A percentile compares a stretch with the other conserved stretches of the same genome.
Evolutionary conservation across 2,329 filamentous ascomycete species (phyloP).

Genomic region (Endoconidiophora laricicola): DNA sequence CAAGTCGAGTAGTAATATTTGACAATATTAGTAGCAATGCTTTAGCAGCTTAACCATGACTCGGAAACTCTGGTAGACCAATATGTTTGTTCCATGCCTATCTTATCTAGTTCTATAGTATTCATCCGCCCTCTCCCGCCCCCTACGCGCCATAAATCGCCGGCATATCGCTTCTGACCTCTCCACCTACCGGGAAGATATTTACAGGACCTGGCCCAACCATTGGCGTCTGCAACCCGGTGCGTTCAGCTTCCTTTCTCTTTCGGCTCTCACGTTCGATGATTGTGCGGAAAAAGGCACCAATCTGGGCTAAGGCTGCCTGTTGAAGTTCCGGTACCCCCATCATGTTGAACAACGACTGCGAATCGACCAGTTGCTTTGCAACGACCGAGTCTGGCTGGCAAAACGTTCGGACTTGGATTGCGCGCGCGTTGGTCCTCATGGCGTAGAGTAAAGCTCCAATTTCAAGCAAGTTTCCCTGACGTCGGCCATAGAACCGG

Average conservation of each 20-base stretch:
- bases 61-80: too few relatives aligned
- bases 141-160: not conserved
- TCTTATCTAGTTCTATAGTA: too few relatives aligned
- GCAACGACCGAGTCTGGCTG: constrained; percentile 41
- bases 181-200: constrained; percentile 7
- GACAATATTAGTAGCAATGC: too few relatives aligned
- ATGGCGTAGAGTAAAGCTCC: constrained; percentile 33
- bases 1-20: too few relatives aligned
- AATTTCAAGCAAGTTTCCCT: constrained; percentile 27
- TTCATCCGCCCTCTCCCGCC: too few relatives aligned
- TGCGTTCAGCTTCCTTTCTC: constrained; percentile 16
- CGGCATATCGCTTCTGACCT: constrained; percentile 6
- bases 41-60: too few relatives aligned
- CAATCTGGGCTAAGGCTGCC: constrained; percentile 31
- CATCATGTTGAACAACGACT: constrained; percentile 33
- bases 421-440: constrained; percentile 33
- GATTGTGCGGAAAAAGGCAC: constrained; percentile 37
- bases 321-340: constrained; percentile 28
- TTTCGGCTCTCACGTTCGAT: constrained; percentile 28
- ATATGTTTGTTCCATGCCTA: too few relatives aligned
- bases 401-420: constrained; percentile 39
- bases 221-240: constrained; percentile 13
- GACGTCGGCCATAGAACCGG: constrained; percentile 34
- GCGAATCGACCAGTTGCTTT: constrained; percentile 38
- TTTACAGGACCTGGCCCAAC: constrained; percentile 3